A percentile compares a stretch with the other conserved stretches of the same genome.
Conservation (phyloP, 2,329 filamentous ascomycete species). For the Colletotrichum sp. region DNA sequence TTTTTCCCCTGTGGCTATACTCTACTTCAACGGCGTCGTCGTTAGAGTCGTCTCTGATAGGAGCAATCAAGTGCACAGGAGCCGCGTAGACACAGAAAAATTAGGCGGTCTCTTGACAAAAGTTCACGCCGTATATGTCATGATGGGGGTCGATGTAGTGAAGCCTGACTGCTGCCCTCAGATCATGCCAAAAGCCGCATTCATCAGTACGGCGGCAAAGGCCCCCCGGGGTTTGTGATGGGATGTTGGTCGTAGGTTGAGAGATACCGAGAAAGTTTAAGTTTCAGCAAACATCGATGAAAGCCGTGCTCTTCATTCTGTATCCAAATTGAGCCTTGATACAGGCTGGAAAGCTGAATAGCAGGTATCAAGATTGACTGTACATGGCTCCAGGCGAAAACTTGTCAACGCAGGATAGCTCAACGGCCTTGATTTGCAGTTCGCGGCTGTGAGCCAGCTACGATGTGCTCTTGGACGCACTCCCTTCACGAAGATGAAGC, state of each 20-base stretch:
- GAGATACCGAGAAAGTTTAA: not conserved
- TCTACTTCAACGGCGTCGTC: not conserved
- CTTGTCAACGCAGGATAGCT: not conserved
- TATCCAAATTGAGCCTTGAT: not conserved
- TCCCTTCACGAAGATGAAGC: slow-evolving; percentile 42
- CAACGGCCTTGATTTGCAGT: not conserved
- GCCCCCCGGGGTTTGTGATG: not conserved
- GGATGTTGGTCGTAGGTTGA: not conserved
- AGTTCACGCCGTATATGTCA: not conserved
- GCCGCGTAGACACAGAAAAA: too few species aligned
- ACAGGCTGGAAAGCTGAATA: not conserved
- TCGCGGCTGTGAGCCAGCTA: not conserved
- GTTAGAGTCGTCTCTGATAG: not conserved
- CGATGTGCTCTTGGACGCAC: not conserved
- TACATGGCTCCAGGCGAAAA: not conserved
- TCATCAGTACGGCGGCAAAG: not conserved
- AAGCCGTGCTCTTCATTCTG: not conserved
- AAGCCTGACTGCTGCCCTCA: not conserved
- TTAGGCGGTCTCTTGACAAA: not conserved
- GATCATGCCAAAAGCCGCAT: not conserved
- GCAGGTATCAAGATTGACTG: not conserved
- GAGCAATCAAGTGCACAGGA: not conserved
- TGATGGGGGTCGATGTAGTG: not conserved
- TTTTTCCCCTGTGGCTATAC: not conserved
- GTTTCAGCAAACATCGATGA: not conserved